A percentile compares a stretch with the other conserved stretches of the same genome.
These are phyloP conservation scores for Cryptococcus sp. DNA, from an alignment of 1,284 basidiomycete genomes.

Conservation along the genomic window DNA sequence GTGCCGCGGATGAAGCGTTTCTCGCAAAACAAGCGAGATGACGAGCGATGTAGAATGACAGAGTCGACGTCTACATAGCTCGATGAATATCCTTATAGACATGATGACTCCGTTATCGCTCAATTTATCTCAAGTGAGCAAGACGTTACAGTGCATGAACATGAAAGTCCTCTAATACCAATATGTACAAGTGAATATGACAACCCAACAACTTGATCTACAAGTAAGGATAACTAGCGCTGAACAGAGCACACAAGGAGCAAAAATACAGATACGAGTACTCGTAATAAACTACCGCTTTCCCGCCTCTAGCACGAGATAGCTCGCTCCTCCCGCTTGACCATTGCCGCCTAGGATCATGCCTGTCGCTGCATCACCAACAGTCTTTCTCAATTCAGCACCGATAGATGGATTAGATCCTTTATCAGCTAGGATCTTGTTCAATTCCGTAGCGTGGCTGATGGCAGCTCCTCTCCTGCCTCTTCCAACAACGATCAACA, in stretches of 20 bases:
- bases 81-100: too few relatives aligned
- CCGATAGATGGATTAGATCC: conserved; percentile 58
- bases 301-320: conserved; percentile 70
- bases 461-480: conserved; percentile 68
- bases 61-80: too few relatives aligned
- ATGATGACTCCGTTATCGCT: too few relatives aligned
- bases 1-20: too few relatives aligned
- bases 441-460: conserved; percentile 61
- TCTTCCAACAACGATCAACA: conserved; percentile 69
- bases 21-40: too few relatives aligned
- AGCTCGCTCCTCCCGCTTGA: conserved; percentile 56
- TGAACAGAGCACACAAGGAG: neutral
- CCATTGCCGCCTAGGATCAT: conserved; percentile 62
- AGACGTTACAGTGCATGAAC: too few relatives aligned
- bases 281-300: conserved; percentile 8
- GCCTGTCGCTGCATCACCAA: conserved; percentile 76
- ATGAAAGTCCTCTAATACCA: too few relatives aligned
- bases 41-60: too few relatives aligned
- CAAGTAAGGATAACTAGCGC: too few relatives aligned
- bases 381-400: conserved; percentile 70
- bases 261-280: neutral
- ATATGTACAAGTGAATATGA: too few relatives aligned
- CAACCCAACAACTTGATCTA: too few relatives aligned
- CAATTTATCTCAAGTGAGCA: too few relatives aligned
- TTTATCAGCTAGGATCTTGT: conserved; percentile 63